phyloP scores from a whole-genome alignment of 106 monocot genomes.

The Phalaenopsis equestris region DNA sequence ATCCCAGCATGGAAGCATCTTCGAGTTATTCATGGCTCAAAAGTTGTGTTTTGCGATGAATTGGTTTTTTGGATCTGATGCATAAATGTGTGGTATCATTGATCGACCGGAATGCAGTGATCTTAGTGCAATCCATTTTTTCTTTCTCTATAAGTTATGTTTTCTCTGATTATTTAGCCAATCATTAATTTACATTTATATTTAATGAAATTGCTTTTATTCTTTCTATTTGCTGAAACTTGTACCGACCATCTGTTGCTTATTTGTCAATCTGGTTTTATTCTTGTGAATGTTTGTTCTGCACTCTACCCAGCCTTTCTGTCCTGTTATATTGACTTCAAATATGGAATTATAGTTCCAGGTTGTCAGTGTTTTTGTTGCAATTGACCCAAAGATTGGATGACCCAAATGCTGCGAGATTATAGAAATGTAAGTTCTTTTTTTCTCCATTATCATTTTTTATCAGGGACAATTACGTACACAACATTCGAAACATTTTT shows the following conservation, averaged over 20 bases:
- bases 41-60: no score
- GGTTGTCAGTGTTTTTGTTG: neutral
- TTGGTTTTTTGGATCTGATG: no score
- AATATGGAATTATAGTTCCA: neutral
- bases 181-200: no score
- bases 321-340: neutral
- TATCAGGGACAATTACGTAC: neutral
- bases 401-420: neutral
- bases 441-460: neutral
- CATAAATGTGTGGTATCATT: no score
- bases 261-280: neutral
- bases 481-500: no score
- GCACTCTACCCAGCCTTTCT: neutral
- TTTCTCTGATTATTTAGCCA: no score
- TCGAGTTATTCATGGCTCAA: no score
- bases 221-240: neutral
- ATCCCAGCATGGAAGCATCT: no score
- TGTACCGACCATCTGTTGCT: neutral
- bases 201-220: no score
- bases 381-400: neutral
- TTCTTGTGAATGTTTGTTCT: neutral
- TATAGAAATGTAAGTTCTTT: constrained; percentile 10
- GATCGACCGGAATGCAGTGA: no score
- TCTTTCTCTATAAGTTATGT: no score
- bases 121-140: no score